A percentile compares a stretch with the other conserved stretches of the same genome.
Evolutionary conservation across 805 yeast species (phyloP).

Genomic region (Candida arabinofermentans): DNA sequence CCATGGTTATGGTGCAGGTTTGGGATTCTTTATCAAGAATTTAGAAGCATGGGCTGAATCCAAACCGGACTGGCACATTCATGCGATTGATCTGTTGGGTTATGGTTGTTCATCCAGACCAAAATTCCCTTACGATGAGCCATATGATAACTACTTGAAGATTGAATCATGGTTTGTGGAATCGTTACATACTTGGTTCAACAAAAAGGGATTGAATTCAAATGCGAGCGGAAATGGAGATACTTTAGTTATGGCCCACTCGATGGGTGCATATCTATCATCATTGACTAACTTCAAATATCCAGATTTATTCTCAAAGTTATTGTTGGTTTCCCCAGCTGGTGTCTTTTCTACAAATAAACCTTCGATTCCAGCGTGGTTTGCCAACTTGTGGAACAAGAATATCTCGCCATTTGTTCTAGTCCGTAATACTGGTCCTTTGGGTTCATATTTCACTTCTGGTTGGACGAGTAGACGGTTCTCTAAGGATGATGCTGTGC

Average conservation of each 20-base stretch:
- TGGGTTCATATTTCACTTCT: conserved; percentile 81
- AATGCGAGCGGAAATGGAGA: conserved; percentile 25
- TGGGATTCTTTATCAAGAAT: conserved; percentile 76
- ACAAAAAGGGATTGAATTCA: conserved; percentile 31
- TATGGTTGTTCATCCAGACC: conserved; percentile 90
- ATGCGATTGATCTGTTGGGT: conserved; percentile 85
- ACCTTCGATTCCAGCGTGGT: conserved; percentile 68
- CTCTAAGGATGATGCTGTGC: conserved; percentile 36
- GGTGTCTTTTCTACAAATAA: conserved; percentile 58
- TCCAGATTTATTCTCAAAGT: conserved; percentile 59
- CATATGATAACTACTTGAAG: conserved; percentile 36
- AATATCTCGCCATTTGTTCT: conserved; percentile 82
- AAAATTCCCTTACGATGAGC: conserved; percentile 43
- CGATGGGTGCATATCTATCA: conserved; percentile 86
- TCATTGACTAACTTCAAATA: conserved; percentile 59
- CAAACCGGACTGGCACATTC: conserved; percentile 61
- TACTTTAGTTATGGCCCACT: conserved; percentile 73
- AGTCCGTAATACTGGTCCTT: conserved; percentile 72
- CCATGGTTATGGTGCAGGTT: conserved; percentile 93
- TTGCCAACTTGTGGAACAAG: conserved; percentile 66
- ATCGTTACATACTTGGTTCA: conserved; percentile 62
- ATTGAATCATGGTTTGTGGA: conserved; percentile 65
- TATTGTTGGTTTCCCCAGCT: conserved; percentile 87
- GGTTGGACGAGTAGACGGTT: conserved; percentile 89
- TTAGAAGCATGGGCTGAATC: conserved; percentile 36